Conservation (phyloP, 2,329 filamentous ascomycete species). For the Rachicladosporium sp. region DNA sequence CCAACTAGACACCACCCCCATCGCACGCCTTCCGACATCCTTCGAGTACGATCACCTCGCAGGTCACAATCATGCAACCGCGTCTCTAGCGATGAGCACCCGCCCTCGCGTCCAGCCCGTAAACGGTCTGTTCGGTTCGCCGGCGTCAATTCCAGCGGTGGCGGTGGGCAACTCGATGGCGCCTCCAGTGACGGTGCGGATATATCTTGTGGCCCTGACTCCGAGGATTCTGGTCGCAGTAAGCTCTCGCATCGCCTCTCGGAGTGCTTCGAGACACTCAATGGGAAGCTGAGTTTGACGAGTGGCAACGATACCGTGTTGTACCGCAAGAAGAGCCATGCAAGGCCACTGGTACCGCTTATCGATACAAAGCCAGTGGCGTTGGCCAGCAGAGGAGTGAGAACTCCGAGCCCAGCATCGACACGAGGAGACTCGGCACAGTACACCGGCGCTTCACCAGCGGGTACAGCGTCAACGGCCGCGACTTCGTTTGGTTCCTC, state of each 20-base stretch:
- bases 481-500: slow-evolving; percentile 21
- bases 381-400: background rate
- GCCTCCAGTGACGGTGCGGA: slow-evolving; percentile 2
- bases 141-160: slow-evolving; percentile 1
- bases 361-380: slow-evolving; percentile 2
- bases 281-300: slow-evolving; percentile 3
- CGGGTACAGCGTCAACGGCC: slow-evolving; percentile 20
- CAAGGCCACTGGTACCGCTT: slow-evolving; percentile 2
- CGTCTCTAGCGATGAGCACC: too few relatives aligned
- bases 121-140: slow-evolving; percentile 5
- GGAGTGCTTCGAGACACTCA: slow-evolving; percentile 5
- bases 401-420: slow-evolving; percentile 1
- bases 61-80: too few relatives aligned
- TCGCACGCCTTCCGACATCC: too few relatives aligned
- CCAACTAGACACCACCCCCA: too few relatives aligned
- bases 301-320: slow-evolving; percentile 4
- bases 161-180: too few relatives aligned
- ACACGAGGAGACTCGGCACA: slow-evolving; percentile 5
- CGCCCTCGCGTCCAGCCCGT: slow-evolving; percentile 1
- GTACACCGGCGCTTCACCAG: slow-evolving; percentile 12
- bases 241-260: slow-evolving; percentile 4
- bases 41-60: too few relatives aligned
- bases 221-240: slow-evolving; percentile 1
- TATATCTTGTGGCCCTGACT: slow-evolving; percentile 1
- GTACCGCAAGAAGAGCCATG: slow-evolving; percentile 1